Base-by-base conservation (phyloP, 2,329 filamentous ascomycete genomes). In the Calonectria montana region DNA sequence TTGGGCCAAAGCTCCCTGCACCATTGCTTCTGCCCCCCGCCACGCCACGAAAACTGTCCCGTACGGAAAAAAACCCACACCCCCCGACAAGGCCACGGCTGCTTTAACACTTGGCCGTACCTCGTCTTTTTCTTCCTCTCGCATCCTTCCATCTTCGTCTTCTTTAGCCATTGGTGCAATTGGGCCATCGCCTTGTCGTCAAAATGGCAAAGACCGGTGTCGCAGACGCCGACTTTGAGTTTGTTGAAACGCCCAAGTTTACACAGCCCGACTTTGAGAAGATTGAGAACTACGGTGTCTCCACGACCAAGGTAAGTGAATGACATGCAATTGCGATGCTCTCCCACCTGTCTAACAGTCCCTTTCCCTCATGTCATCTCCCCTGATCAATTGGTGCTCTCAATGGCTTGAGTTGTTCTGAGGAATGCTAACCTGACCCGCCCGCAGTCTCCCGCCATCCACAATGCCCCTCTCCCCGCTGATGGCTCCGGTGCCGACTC, bases 381-480 rank as follows among this genome's bases (percentile, higher is more conserved):
- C 31, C 53, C 10, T 7, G 21, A 35, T 31, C 74, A 74, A 76
- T 71, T 74, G 70, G 25, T 21, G 45, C 55, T 37, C 25, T 16
- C 43, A 65, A 65, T 57, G 37, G 23, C 35, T 39, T 39, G 39
- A 12, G 29, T 8, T 13, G 8, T 23, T n/a, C 29, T 37, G 10
- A 37, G n/a, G n/a, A 41, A 45, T n/a, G 23, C 65, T 69, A 64
- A 73, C 65, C 61, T 70, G 12, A 47, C 68, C 15, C 45, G 13
- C 13, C 2, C 27, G 15, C 65, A 83, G 82, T 82, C 74, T 70
- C 77, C 72, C 81, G 97, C 95, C 73, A 98, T 98, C 86, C 94
- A 97, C 83, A 98, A 98, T 91, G 94, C 92, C 61, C 95, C 97
- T 76, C 91, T 98, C 50, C 97, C 97, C 43, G 96, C 96, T 76